Evolutionary conservation across 2,329 filamentous ascomycete genomes (phyloP), one percentile per base, ranked within the genome.

Genomic region (Eurotiales sp.): DNA sequence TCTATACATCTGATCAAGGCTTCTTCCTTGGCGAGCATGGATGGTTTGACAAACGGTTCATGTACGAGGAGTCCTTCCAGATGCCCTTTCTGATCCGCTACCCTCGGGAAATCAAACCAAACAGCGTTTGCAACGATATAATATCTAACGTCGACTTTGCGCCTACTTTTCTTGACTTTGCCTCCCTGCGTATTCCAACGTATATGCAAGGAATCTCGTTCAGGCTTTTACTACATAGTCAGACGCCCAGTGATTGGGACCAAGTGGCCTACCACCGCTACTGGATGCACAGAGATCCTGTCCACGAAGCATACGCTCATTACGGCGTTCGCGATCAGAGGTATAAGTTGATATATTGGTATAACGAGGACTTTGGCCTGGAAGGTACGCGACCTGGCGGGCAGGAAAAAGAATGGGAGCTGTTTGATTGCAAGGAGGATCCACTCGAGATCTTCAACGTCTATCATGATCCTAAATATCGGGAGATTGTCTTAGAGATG

Each of bases 31-130:
- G 77, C 7, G 78, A 81, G 52, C 78, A 81, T 54, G 77, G 78
- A 48, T 81, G 77, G 77, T 80, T 80, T 56, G 78, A 80, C 60
- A 81, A 81, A 63, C 72, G 78, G 3, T 80, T 81, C 61, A 80
- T 81, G 73, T 81, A 81, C 61, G 77, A 81, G 55, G 76, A 81
- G 60, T 72, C 67, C 12, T 80, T 81, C 63, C 77, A 80, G 61
- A 80, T 81, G 78, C 77, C 78, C 0, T 77, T 80, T 43, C 58
- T 80, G 3, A 67, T 77, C 8, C 70, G 73, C 0, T 77, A 76
- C 42, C 77, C 78, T 0, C 53, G 46, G 0, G 67, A 68, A 46
- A 77, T 80, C 50, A 39, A 48, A 1, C 51, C 71, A 0, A 67
- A 69, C 0, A 65, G 62, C 0, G 62, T 77, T 0, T 76, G 70